Base-by-base conservation (phyloP, 176 grass and related monocot genomes). In the Carex myosuroides region DNA sequence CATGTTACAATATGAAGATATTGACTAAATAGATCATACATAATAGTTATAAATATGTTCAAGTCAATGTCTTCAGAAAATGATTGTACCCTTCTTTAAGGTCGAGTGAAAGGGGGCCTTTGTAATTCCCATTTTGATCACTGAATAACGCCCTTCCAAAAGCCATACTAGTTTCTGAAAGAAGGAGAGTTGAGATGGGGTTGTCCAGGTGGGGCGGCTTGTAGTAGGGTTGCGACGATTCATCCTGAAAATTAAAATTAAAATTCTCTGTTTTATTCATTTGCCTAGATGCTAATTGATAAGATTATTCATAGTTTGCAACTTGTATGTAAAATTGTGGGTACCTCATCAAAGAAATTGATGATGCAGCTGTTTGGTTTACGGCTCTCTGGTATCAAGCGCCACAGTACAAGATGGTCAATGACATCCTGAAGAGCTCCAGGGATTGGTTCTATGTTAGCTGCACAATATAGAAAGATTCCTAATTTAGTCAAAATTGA, bases 281-380 rank as follows among this genome's bases (percentile, higher is more conserved):
- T 57, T 78, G 26, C 29, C 73, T 17, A 35, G 33, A 83, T 86
- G 33, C 13, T 61, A 87, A 87, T 81, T 55, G 68, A 44, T 29
- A 90, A 74, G 17, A 56, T 54, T 56, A 67, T 55, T 79, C 13
- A 33, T 56, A 0, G 10, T 57, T 78, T 78, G 52, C 68, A 71
- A 26, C 50, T 60, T 77, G 50, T 55, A 30, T 78, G 50, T 81
- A 48, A 50, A 78, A 14, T 32, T 32, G 48, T 18, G 48, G 4
- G 3, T 92, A 99, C 97, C 93, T 96, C 97, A 86, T 99, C 97
- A 73, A 99, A 96, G 90, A 99, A 99, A 73, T 99, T 99, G 87
- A 99, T 96, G 84, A 99, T 87, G 78, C 94, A 92, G 84, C 97
- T 92, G 85, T 96, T 95, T 55, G 97, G 97, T 57, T 93, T 95